These are phyloP conservation scores for Meyerozyma carpophila DNA, from an alignment of 1,139 yeast genomes.

Conservation along the genomic window DNA sequence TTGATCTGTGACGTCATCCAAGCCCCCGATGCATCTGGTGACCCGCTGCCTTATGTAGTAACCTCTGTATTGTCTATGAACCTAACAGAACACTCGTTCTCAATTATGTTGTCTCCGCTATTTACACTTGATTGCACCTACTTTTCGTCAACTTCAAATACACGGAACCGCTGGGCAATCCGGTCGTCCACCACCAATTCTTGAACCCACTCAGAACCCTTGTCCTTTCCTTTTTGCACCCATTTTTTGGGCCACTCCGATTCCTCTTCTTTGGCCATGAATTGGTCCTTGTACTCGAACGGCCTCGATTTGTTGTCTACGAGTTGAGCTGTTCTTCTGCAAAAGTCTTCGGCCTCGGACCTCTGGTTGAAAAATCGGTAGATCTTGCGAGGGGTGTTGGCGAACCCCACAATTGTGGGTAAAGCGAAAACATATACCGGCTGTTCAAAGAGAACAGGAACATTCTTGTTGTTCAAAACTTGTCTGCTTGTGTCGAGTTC, in stretches of 20 bases:
- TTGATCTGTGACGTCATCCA: too few relatives aligned
- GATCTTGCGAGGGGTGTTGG: slow-evolving; percentile 68
- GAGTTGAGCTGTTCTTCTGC: slow-evolving; percentile 54
- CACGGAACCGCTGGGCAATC: slow-evolving; percentile 50
- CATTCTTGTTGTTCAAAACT: slow-evolving; percentile 27
- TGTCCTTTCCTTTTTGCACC: slow-evolving; percentile 67
- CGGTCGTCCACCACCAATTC: slow-evolving; percentile 69
- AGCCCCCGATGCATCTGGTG: too few relatives aligned
- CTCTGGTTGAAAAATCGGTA: slow-evolving; percentile 77
- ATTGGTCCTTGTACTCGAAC: slow-evolving; percentile 50
- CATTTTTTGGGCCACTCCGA: slow-evolving; percentile 86
- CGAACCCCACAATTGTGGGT: slow-evolving; percentile 74
- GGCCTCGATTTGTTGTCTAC: slow-evolving; percentile 54
- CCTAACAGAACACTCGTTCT: too few relatives aligned
- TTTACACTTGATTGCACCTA: not conserved
- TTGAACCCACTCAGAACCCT: slow-evolving; percentile 83
- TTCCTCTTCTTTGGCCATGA: slow-evolving; percentile 65
- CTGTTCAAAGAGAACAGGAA: slow-evolving; percentile 64
- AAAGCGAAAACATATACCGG: slow-evolving; percentile 71
- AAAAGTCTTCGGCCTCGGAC: slow-evolving; percentile 63
- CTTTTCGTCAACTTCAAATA: slow-evolving; percentile 30
- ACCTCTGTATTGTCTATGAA: too few relatives aligned
- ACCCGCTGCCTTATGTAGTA: too few relatives aligned
- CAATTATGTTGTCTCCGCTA: not conserved
- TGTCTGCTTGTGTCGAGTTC: slow-evolving; percentile 39